Conservation (phyloP, 495 filamentous ascomycete species). For the Neurospora tetraspora region DNA sequence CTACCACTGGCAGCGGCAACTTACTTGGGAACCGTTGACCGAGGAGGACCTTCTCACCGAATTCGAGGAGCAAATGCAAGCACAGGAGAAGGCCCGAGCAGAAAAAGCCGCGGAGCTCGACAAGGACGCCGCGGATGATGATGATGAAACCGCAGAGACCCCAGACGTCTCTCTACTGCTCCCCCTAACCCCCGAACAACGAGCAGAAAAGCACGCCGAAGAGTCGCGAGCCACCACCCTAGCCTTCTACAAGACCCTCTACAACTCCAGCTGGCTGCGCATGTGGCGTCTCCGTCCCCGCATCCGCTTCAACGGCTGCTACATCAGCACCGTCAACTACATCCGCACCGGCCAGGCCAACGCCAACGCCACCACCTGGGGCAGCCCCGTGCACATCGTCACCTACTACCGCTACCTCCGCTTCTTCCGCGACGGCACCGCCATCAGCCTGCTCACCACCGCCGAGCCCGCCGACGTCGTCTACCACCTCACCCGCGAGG, state of each 20-base stretch:
- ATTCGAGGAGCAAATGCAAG: constrained; percentile 1
- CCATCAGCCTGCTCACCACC: constrained; percentile 67
- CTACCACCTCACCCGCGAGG: constrained; percentile 48
- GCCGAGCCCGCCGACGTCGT: constrained; percentile 78
- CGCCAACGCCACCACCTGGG: constrained; percentile 53
- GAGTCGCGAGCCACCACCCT: constrained; percentile 26
- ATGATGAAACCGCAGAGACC: constrained; percentile 5
- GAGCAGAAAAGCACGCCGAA: constrained; percentile 17
- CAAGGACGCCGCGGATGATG: neutral
- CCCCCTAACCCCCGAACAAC: constrained; percentile 16
- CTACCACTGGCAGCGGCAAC: constrained; percentile 59
- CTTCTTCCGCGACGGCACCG: constrained; percentile 84
- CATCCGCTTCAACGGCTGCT: constrained; percentile 86
- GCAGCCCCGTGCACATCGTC: constrained; percentile 84
- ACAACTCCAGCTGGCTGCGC: constrained; percentile 40
- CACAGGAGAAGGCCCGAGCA: neutral
- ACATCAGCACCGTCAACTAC: constrained; percentile 96
- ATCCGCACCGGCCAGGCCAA: constrained; percentile 61
- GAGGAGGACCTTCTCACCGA: constrained; percentile 25
- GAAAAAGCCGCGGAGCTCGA: constrained; percentile 2
- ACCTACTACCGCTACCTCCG: constrained; percentile 96
- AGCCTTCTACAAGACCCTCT: constrained; percentile 31
- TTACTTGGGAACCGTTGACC: constrained; percentile 50
- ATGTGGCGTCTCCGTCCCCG: constrained; percentile 79
- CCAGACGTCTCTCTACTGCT: neutral